These are phyloP conservation scores for Blepharisma japonicum DNA, from an alignment of 73 alveolate species.

Conservation along the genomic window DNA sequence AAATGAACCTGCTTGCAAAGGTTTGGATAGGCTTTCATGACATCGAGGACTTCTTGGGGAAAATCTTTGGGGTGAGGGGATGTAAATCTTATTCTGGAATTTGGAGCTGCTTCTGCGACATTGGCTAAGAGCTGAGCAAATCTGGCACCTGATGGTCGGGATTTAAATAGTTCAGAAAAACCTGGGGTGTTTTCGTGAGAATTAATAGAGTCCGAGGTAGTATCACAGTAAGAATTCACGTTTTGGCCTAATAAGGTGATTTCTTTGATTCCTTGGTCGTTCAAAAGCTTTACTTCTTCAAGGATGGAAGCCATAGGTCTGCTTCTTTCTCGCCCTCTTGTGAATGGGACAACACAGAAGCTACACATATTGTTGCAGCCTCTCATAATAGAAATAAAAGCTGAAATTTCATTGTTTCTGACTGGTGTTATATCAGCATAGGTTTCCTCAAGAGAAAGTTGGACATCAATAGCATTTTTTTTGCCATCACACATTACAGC, in stretches of 20 bases:
- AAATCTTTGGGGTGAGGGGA: conserved; percentile 91
- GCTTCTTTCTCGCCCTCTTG: conserved; percentile 87
- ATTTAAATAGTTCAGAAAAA: conserved; percentile 68
- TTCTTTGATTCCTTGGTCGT: conserved; percentile 75
- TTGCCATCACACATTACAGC: conserved; percentile 37
- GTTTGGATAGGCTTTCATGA: conserved; percentile 58
- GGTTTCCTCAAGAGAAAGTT: conserved; percentile 74
- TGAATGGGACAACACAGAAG: conserved; percentile 87
- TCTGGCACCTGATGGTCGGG: conserved; percentile 73
- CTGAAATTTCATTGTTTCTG: conserved; percentile 41
- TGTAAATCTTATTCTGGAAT: conserved; percentile 75
- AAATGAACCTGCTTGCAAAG: conserved; percentile 79
- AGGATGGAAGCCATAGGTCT: conserved; percentile 60
- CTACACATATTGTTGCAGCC: conserved; percentile 93
- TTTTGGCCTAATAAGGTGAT: conserved; percentile 80
- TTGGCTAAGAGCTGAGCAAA: conserved; percentile 70
- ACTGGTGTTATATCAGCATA: conserved; percentile 82
- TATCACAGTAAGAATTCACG: conserved; percentile 78
- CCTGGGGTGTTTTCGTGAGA: conserved; percentile 79
- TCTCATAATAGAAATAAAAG: conserved; percentile 87
- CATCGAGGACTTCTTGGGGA: conserved; percentile 72
- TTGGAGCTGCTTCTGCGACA: conserved; percentile 75
- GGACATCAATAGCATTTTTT: conserved; percentile 66
- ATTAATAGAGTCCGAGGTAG: conserved; percentile 35
- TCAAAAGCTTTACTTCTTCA: conserved; percentile 58